Base-by-base conservation (phyloP, 2,329 filamentous ascomycete genomes). In the Zalaria obscura region DNA sequence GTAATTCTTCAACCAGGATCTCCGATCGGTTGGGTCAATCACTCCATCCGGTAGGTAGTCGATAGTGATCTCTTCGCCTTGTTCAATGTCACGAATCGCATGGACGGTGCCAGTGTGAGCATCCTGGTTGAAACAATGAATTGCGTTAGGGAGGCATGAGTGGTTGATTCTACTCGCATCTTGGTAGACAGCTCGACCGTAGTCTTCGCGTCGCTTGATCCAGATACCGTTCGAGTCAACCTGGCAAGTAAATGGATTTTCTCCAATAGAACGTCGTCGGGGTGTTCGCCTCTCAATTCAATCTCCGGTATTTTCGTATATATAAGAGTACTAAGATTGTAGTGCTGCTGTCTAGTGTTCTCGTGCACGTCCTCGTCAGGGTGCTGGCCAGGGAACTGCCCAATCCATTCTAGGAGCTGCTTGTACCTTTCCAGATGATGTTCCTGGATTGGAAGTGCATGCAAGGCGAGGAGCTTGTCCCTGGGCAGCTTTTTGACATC, bases 1-100 rank as follows among this genome's bases (percentile, higher is more conserved):
- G 29, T 32, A 32, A n/a, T 32, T 7, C 29, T 32, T 7, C 29
- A 32, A n/a, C 29, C 29, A 32, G 7, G 7, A 7, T 7, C 7
- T n/a, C 29, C 29, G 29, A 7, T 32, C 7, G 29, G 7, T n/a
- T 7, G 29, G 29, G 29, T 32, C 29, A 7, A 7, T 7, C 29
- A 32, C n/a, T 7, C 29, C n/a, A n/a, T 32, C 29, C n/a, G 29
- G 29, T 7, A 59, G 46, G 44, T 59, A 61, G 40, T 38, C 45
- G 47, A 61, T 55, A 11, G 52, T 56, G 40, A 59, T 60, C 41
- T 61, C 55, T 39, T 58, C 52, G 29, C 53, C 55, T 38, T 57
- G 48, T 6, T 41, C 32, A 9, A 61, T 60, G 27, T 59, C 50
- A 47, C 50, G 50, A 37, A 55, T 26, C 40, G 57, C 52, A 49